Percentiles rank a stretch among this genome's conserved stretches.
Conservation (phyloP, 148 eudicot genomes). For the Arctostaphylos glauca region DNA sequence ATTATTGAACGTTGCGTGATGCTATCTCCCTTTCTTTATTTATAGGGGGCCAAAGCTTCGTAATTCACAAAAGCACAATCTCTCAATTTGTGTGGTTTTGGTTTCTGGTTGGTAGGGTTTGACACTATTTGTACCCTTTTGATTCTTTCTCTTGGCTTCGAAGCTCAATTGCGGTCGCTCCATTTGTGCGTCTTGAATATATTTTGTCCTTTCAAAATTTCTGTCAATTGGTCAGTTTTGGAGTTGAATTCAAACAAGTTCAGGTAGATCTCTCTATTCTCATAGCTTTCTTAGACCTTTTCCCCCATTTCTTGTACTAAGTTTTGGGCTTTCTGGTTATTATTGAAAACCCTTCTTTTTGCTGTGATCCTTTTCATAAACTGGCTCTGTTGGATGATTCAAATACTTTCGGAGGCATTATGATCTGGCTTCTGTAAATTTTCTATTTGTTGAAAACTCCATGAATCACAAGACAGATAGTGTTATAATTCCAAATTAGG, state of each 20-base stretch:
- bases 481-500: not conserved
- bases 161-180: not conserved
- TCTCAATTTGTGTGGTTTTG: not conserved
- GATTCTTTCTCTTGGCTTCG: not conserved
- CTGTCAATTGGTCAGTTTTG: not conserved
- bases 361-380: not conserved
- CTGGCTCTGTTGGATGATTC: not conserved
- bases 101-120: not conserved
- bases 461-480: too few species aligned
- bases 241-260: not conserved
- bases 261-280: constrained; percentile 7
- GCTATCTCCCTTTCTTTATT: constrained; percentile 5
- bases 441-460: not conserved
- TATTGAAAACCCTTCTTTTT: not conserved
- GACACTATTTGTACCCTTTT: not conserved
- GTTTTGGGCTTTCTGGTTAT: not conserved
- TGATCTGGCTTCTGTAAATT: constrained; percentile 1
- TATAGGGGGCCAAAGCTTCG: not conserved
- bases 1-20: not conserved
- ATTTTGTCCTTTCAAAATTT: not conserved
- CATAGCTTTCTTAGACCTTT: not conserved
- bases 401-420: not conserved
- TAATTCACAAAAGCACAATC: constrained; percentile 2
- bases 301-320: not conserved
- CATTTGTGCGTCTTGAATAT: not conserved